phyloP scores from a whole-genome alignment of 116 monocot species.

The Posidonia oceanica region DNA sequence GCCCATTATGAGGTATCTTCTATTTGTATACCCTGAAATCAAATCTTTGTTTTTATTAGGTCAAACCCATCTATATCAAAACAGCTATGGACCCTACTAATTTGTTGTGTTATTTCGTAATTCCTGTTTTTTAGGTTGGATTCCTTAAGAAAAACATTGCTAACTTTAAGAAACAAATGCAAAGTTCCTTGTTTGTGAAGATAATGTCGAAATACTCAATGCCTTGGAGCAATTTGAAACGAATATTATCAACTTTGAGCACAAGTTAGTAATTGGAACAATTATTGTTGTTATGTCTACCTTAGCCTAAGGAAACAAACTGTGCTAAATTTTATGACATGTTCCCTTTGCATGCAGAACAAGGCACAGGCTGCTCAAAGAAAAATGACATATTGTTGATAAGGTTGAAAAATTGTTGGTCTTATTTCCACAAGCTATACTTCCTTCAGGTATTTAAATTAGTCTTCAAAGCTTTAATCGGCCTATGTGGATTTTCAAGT shows the following conservation, averaged over 20 bases:
- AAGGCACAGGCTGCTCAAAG: constrained; percentile 47
- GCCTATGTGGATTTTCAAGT: background rate
- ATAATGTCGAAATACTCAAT: constrained; percentile 45
- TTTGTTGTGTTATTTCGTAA: background rate
- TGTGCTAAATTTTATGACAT: background rate
- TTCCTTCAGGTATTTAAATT: too few species aligned
- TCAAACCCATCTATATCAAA: too few species aligned
- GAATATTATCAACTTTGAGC: constrained; percentile 87
- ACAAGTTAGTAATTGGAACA: constrained; percentile 36
- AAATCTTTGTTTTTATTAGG: too few species aligned
- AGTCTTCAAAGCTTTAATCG: too few species aligned
- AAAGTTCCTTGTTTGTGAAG: constrained; percentile 46
- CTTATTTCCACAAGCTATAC: too few species aligned
- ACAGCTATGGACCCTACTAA: background rate
- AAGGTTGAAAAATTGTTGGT: too few species aligned
- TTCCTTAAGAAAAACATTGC: too few species aligned
- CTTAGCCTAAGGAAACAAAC: background rate
- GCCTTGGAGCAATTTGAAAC: constrained; percentile 71
- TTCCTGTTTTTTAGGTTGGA: constrained; percentile 42
- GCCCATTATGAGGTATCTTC: constrained; percentile 61
- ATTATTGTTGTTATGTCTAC: background rate
- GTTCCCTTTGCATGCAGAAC: constrained; percentile 28
- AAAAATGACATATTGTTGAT: constrained; percentile 27
- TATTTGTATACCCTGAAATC: too few species aligned
- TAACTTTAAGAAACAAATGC: constrained; percentile 55